A percentile compares a stretch with the other conserved stretches of the same genome.
Conservation (phyloP, 257 asterid species). For the Catharanthus roseus region DNA sequence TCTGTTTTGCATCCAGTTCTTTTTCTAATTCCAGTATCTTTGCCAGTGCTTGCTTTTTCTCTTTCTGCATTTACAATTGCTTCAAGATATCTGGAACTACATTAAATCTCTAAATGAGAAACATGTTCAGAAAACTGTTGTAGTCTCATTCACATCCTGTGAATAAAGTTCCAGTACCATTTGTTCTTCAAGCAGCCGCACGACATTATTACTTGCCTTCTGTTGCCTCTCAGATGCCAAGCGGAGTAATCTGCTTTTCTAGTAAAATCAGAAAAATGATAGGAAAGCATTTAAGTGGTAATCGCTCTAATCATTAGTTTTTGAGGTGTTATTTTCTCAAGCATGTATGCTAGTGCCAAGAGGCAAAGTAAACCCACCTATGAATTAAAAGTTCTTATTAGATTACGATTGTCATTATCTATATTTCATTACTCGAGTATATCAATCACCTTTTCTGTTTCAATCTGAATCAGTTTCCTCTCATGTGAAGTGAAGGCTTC, state of each 20-base stretch:
- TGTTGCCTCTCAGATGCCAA: too few species aligned
- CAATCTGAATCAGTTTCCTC: constrained; percentile 50
- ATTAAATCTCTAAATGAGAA: neutral
- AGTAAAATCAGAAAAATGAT: too few species aligned
- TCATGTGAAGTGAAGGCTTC: constrained; percentile 70
- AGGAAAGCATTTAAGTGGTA: too few species aligned
- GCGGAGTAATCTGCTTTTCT: too few species aligned
- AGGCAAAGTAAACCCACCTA: neutral
- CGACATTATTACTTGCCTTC: constrained; percentile 42
- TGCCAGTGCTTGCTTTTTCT: constrained; percentile 32
- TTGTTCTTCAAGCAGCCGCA: constrained; percentile 67
- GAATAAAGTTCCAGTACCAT: constrained; percentile 25
- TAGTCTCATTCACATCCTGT: too few species aligned
- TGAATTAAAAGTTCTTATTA: neutral
- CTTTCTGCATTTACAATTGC: constrained; percentile 38
- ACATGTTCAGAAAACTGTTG: neutral
- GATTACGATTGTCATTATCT: neutral
- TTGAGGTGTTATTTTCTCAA: constrained; percentile 21
- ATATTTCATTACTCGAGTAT: neutral
- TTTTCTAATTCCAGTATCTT: constrained; percentile 41
- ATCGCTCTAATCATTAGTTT: too few species aligned
- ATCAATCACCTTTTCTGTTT: too few species aligned
- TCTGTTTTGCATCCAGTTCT: constrained; percentile 14
- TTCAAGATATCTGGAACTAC: neutral
- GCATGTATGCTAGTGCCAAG: constrained; percentile 68